Evolutionary conservation across 148 eudicot species (phyloP), one percentile per base, ranked within the genome.

Genomic region (Talinum fruticosum): DNA sequence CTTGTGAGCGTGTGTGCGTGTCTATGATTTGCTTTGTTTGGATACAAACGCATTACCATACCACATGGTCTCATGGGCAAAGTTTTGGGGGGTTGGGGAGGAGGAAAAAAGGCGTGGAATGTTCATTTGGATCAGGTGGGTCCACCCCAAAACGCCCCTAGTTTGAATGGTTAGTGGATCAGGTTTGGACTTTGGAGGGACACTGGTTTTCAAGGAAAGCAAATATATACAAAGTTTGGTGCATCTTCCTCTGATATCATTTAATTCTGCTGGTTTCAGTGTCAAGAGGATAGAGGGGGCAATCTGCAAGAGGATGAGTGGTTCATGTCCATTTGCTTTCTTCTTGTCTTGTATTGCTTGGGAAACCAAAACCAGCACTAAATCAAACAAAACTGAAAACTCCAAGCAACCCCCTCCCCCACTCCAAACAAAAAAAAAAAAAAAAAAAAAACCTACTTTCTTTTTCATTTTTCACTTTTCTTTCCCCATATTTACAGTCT

Each of bases 211-310:
- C 23, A 51, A 51, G n/a, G 57, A 59, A 24, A 59, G 29, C n/a
- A 59, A 29, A n/a, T 59, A 57, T n/a, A 59, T 23, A n/a, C 26
- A 6, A 59, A 59, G 64, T 59, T 59, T 59, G 64, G n/a, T 59
- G 35, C 35, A 72, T 72, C 10, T 72, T 81, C 23, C 2, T 36
- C 41, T 72, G 53, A 74, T 51, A 79, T 81, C 35, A 83, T 35
- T 89, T 73, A 54, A 69, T 76, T 59, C 35, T 57, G 77, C 79
- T 79, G 83, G 88, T 76, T 80, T 81, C 49, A 79, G 66, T 86
- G 83, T 81, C 82, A 76, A 82, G 73, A 78, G 81, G 89, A 79
- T 85, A 81, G n/a, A n/a, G 88, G 88, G 84, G 83, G 88, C 87
- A 84, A 53, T 82, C 76, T 85, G 30, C 76, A 81, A 80, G 75